Evolutionary conservation across 73 alveolate genomes (phyloP).

Genomic region (Blepharisma japonicum): DNA sequence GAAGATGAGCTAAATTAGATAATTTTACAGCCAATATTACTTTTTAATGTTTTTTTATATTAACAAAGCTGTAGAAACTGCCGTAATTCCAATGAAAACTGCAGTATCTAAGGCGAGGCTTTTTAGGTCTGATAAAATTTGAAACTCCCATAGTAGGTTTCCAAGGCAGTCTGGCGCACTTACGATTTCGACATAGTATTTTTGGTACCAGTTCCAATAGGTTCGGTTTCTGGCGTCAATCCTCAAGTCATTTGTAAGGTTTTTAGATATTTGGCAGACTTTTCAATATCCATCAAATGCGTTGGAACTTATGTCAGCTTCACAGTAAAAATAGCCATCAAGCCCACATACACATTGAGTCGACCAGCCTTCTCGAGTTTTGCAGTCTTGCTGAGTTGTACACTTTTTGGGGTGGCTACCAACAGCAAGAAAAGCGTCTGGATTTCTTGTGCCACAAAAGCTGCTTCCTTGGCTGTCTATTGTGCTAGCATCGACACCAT

Average conservation of each 20-base stretch:
- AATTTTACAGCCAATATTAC: background rate
- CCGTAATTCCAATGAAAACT: too few relatives aligned
- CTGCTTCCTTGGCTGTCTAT: background rate
- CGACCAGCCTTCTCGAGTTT: slow-evolving; percentile 10
- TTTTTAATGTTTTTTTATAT: too few relatives aligned
- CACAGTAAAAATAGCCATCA: slow-evolving; percentile 4
- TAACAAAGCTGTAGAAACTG: too few relatives aligned
- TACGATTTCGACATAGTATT: background rate
- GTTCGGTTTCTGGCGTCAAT: background rate
- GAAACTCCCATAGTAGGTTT: slow-evolving; percentile 5
- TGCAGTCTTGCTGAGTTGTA: background rate
- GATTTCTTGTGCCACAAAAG: slow-evolving; percentile 12
- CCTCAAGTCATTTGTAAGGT: background rate
- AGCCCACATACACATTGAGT: slow-evolving; percentile 23
- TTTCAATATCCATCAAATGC: slow-evolving; percentile 23
- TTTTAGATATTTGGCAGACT: background rate
- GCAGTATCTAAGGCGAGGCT: too few relatives aligned
- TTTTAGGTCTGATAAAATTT: background rate
- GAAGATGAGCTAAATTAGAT: background rate
- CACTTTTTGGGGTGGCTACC: slow-evolving; percentile 15
- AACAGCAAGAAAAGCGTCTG: background rate
- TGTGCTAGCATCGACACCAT: background rate
- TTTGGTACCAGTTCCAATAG: background rate
- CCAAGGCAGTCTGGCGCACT: slow-evolving; percentile 12
- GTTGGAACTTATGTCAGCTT: slow-evolving; percentile 3